phyloP scores from a whole-genome alignment of 2,329 filamentous ascomycete species.

The Colletotrichum sp. region DNA sequence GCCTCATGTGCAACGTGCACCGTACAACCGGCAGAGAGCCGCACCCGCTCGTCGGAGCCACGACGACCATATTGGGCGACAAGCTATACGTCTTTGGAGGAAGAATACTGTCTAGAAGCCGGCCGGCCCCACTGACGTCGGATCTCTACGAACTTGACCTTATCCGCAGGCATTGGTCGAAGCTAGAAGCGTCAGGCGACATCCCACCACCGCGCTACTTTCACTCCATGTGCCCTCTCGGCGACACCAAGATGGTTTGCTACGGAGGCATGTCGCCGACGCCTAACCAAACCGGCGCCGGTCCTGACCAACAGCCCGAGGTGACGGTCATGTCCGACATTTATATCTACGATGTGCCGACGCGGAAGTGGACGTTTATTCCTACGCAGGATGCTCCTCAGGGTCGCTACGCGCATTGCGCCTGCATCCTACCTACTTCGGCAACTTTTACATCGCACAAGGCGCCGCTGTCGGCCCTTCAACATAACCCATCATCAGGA shows the following conservation, averaged over 20 bases:
- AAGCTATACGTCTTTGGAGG: constrained; percentile 98
- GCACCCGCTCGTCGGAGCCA: constrained; percentile 89
- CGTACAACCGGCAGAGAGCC: constrained; percentile 92
- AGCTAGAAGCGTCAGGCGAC: constrained; percentile 83
- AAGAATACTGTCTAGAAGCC: constrained; percentile 81
- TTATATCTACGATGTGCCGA: constrained; percentile 88
- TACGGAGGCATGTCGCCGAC: constrained; percentile 98
- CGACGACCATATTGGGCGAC: constrained; percentile 92
- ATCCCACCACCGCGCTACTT: constrained; percentile 93
- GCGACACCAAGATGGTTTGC: constrained; percentile 95
- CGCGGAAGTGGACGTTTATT: constrained; percentile 84
- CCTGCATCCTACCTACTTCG: constrained; percentile 87
- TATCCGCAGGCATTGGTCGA: constrained; percentile 91
- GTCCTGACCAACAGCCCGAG: constrained; percentile 76
- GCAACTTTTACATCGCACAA: constrained; percentile 85
- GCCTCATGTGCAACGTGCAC: constrained; percentile 74
- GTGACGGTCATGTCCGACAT: constrained; percentile 98
- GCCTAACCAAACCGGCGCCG: constrained; percentile 49
- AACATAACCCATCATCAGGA: constrained; percentile 84
- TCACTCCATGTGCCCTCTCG: constrained; percentile 91
- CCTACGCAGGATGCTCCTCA: constrained; percentile 83
- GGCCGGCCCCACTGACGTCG: constrained; percentile 80
- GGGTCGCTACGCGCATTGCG: constrained; percentile 95
- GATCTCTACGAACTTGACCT: constrained; percentile 95
- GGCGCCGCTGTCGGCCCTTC: constrained; percentile 84